These are phyloP conservation scores for Trichophyton benhamiae DNA, from an alignment of 2,329 filamentous ascomycete genomes.

Conservation along the genomic window DNA sequence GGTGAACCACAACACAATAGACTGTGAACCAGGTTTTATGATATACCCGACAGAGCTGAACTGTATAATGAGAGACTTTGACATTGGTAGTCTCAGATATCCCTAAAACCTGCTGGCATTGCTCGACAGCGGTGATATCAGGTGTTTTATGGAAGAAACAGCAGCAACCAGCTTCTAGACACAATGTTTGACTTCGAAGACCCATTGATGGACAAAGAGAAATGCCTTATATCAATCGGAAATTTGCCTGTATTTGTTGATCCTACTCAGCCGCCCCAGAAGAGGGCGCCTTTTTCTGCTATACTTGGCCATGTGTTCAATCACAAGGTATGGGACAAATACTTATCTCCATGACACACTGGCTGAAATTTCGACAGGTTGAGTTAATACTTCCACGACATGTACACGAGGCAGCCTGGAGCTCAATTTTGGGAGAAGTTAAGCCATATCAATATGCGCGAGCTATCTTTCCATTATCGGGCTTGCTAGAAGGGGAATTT, in stretches of 20 bases:
- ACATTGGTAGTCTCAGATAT: background rate
- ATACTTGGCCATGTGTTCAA: constrained; percentile 54
- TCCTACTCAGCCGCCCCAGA: constrained; percentile 54
- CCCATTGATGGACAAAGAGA: constrained; percentile 34
- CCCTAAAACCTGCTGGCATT: background rate
- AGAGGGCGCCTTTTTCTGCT: constrained; percentile 63
- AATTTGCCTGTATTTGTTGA: constrained; percentile 57
- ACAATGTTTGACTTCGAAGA: constrained; percentile 36
- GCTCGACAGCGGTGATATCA: background rate
- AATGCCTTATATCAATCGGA: constrained; percentile 63
- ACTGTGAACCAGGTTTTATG: background rate
- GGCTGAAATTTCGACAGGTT: constrained; percentile 17
- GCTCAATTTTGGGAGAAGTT: constrained; percentile 38
- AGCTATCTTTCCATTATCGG: constrained; percentile 59
- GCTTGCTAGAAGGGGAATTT: constrained; percentile 62
- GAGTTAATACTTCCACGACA: constrained; percentile 63
- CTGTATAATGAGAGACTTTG: background rate
- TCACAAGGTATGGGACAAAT: constrained; percentile 45
- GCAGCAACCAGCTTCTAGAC: background rate
- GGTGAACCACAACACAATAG: background rate
- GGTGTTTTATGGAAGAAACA: background rate
- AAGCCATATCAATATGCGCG: constrained; percentile 46
- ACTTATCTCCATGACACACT: background rate
- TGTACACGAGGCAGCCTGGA: constrained; percentile 38
- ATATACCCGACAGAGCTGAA: background rate